Evolutionary conservation across 2,329 filamentous ascomycete genomes (phyloP).

Genomic region (Beauveria brongniartii): DNA sequence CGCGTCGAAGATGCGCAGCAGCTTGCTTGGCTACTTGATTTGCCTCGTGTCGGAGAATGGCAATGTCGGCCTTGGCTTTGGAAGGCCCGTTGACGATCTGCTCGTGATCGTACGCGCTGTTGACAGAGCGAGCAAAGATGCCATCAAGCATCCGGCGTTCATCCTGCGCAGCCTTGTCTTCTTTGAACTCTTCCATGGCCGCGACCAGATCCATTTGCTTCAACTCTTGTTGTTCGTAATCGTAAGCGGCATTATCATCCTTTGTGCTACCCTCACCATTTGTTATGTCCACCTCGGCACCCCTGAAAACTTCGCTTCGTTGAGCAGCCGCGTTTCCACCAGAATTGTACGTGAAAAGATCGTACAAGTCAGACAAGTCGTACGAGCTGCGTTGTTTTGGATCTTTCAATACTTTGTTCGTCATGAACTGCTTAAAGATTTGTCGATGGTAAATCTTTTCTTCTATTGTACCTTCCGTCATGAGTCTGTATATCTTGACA

Average conservation of each 20-base stretch:
- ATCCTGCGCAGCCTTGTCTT: slow-evolving; percentile 42
- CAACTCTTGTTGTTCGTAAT: slow-evolving; percentile 35
- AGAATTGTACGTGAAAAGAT: slow-evolving; percentile 66
- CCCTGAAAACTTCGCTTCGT: slow-evolving; percentile 78
- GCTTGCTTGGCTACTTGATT: slow-evolving; percentile 71
- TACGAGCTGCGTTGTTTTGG: slow-evolving; percentile 90
- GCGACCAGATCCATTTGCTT: slow-evolving; percentile 51
- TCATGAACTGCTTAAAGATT: slow-evolving; percentile 96
- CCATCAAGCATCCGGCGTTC: slow-evolving; percentile 79
- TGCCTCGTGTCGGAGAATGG: slow-evolving; percentile 75
- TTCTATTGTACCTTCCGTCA: slow-evolving; percentile 96
- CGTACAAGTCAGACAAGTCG: slow-evolving; percentile 81
- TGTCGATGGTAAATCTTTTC: slow-evolving; percentile 99
- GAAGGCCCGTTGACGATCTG: slow-evolving; percentile 74
- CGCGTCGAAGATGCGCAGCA: slow-evolving; percentile 64
- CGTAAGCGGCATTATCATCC: slow-evolving; percentile 6
- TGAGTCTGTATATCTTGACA: slow-evolving; percentile 93
- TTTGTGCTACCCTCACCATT: slow-evolving; percentile 8
- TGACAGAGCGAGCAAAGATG: slow-evolving; percentile 81
- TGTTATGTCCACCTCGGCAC: slow-evolving; percentile 58
- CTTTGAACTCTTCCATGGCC: slow-evolving; percentile 55
- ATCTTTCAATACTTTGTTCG: slow-evolving; percentile 91
- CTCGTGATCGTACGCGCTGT: slow-evolving; percentile 90
- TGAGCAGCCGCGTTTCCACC: slow-evolving; percentile 56
- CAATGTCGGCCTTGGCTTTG: slow-evolving; percentile 63